phyloP scores from a whole-genome alignment of 2,329 filamentous ascomycete species.

The Ilyonectria sp. region DNA sequence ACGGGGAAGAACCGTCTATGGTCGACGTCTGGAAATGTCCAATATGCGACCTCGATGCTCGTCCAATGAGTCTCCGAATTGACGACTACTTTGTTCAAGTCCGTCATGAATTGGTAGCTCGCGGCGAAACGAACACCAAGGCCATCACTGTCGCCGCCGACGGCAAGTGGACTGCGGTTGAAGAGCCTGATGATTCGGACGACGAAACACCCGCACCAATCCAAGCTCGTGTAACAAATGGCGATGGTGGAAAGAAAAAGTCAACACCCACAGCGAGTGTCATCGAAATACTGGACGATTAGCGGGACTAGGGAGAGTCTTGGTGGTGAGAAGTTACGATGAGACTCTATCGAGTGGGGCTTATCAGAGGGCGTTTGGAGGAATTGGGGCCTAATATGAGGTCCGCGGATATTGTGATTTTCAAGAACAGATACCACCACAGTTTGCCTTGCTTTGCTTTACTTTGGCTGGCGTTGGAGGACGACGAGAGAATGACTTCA shows the following conservation, averaged over 20 bases:
- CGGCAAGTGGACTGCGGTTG: slow-evolving; percentile 53
- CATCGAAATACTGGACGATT: slow-evolving; percentile 50
- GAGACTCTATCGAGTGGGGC: slow-evolving; percentile 5
- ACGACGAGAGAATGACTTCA: slow-evolving; percentile 1
- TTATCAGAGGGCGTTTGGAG: slow-evolving; percentile 34
- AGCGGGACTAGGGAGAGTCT: not conserved
- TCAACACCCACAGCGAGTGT: slow-evolving; percentile 33
- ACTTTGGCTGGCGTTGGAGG: slow-evolving; percentile 34
- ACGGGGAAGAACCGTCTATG: slow-evolving; percentile 63
- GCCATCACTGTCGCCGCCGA: slow-evolving; percentile 49
- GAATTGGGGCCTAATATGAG: slow-evolving; percentile 21
- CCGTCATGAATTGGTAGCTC: slow-evolving; percentile 62
- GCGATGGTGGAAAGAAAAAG: slow-evolving; percentile 25
- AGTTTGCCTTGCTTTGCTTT: slow-evolving; percentile 20
- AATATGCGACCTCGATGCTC: slow-evolving; percentile 82
- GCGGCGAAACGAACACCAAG: slow-evolving; percentile 45
- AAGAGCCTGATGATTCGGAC: slow-evolving; percentile 50
- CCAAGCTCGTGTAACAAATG: slow-evolving; percentile 1
- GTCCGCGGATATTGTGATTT: slow-evolving; percentile 34
- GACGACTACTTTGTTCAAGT: slow-evolving; percentile 83
- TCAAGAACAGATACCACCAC: slow-evolving; percentile 38
- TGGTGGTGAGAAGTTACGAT: slow-evolving; percentile 1
- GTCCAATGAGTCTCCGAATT: slow-evolving; percentile 78
- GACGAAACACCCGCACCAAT: slow-evolving; percentile 41
- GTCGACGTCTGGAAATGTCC: slow-evolving; percentile 90